These are phyloP conservation scores for Gossypioides kirkii DNA, from an alignment of 345 rosid species.

Conservation along the genomic window DNA sequence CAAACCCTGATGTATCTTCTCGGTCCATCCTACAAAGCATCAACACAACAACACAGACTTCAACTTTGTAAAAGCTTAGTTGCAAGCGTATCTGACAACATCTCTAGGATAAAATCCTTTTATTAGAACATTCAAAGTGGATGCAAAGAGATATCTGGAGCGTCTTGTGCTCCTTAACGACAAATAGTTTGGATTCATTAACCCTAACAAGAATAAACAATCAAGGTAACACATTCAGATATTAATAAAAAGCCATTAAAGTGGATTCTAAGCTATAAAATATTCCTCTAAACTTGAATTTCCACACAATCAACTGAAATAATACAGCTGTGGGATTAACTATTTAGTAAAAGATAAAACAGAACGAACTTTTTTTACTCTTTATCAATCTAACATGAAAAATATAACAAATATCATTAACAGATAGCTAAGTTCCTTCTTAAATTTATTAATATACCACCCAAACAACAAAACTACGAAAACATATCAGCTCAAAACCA, in stretches of 20 bases:
- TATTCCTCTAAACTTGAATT: background rate
- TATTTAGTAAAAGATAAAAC: background rate
- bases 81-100: slow-evolving; percentile 37
- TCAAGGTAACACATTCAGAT: background rate
- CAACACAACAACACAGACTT: slow-evolving; percentile 7
- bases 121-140: slow-evolving; percentile 28
- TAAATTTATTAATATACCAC: background rate
- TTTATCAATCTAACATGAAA: background rate
- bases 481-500: background rate
- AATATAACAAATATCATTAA: background rate
- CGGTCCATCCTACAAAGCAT: slow-evolving; percentile 58
- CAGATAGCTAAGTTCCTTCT: background rate
- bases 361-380: background rate
- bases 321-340: background rate
- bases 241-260: background rate
- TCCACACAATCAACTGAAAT: background rate
- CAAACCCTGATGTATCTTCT: slow-evolving; percentile 84
- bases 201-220: slow-evolving; percentile 31
- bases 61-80: slow-evolving; percentile 15
- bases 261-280: background rate
- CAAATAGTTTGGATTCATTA: slow-evolving; percentile 33
- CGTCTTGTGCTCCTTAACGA: slow-evolving; percentile 36
- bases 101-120: slow-evolving; percentile 56
- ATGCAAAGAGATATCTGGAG: slow-evolving; percentile 32
- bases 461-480: background rate